These are phyloP conservation scores for Coemansia sp. DNA, from an alignment of 192 early-diverging fungal genomes.

Conservation along the genomic window DNA sequence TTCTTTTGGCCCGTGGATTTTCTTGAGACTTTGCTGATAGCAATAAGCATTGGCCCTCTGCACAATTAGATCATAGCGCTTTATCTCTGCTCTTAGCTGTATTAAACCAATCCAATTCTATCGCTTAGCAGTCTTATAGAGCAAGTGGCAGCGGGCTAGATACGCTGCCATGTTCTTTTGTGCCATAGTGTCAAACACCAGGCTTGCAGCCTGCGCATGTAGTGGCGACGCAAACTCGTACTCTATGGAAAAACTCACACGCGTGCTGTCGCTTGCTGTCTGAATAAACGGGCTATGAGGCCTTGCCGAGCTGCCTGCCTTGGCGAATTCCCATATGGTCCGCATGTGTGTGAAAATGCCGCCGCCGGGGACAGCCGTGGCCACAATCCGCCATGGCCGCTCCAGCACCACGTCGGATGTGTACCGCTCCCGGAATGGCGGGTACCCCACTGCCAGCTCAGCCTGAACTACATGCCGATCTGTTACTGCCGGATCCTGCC, in stretches of 20 bases:
- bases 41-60: not conserved
- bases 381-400: constrained; percentile 62
- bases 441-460: constrained; percentile 78
- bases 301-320: not conserved
- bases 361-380: constrained; percentile 36
- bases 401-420: constrained; percentile 71
- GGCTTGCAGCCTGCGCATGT: constrained; percentile 73
- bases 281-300: constrained; percentile 10
- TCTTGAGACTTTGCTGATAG: not conserved
- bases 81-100: too few species aligned
- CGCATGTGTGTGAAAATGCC: constrained; percentile 39
- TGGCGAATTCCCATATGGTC: constrained; percentile 40
- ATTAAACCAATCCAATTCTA: too few species aligned
- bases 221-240: constrained; percentile 82
- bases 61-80: not conserved
- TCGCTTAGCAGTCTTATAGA: constrained; percentile 10
- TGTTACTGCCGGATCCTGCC: constrained; percentile 6
- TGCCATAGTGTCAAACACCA: constrained; percentile 79
- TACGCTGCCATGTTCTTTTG: constrained; percentile 45
- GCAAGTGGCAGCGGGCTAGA: constrained; percentile 27
- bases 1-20: not conserved
- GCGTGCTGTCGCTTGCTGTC: not conserved
- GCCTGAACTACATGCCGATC: constrained; percentile 55
- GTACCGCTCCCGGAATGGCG: constrained; percentile 74
- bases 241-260: constrained; percentile 69